Evolutionary conservation across 345 rosid species (phyloP).

Genomic region (Eucalyptus sp.): DNA sequence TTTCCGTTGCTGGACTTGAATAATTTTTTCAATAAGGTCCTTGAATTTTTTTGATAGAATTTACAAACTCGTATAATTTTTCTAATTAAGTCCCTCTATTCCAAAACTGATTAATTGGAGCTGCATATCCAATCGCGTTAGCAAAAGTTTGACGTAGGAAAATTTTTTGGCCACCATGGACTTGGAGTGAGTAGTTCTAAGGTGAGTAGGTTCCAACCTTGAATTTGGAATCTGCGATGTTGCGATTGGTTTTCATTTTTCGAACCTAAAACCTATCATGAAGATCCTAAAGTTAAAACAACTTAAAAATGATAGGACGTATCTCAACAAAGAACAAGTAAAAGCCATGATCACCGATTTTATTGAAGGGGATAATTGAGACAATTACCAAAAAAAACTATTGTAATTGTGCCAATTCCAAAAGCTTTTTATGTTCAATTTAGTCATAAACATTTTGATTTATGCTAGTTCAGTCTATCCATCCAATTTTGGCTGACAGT

Average conservation of each 20-base stretch:
- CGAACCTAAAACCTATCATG: not conserved
- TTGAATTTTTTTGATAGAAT: not conserved
- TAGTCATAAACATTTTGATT: no score
- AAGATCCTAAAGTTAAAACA: not conserved
- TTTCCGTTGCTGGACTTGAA: not conserved
- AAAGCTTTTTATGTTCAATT: no score
- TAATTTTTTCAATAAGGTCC: not conserved
- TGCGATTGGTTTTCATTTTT: not conserved
- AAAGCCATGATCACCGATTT: not conserved
- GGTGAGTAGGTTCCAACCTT: not conserved
- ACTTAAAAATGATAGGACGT: not conserved
- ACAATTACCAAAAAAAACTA: no score
- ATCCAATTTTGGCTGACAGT: accelerated
- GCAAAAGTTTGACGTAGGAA: not conserved
- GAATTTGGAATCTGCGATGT: not conserved
- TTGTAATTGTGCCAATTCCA: no score
- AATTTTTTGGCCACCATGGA: not conserved
- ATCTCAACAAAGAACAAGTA: not conserved
- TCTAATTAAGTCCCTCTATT: not conserved
- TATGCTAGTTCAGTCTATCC: no score
- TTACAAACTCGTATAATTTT: not conserved
- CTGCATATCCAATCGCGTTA: not conserved
- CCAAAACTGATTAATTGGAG: not conserved
- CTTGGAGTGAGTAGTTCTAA: not conserved
- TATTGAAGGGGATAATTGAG: not conserved